These are phyloP conservation scores for Mycocentrospora acerina DNA, from an alignment of 2,329 filamentous ascomycete species.

Conservation along the genomic window DNA sequence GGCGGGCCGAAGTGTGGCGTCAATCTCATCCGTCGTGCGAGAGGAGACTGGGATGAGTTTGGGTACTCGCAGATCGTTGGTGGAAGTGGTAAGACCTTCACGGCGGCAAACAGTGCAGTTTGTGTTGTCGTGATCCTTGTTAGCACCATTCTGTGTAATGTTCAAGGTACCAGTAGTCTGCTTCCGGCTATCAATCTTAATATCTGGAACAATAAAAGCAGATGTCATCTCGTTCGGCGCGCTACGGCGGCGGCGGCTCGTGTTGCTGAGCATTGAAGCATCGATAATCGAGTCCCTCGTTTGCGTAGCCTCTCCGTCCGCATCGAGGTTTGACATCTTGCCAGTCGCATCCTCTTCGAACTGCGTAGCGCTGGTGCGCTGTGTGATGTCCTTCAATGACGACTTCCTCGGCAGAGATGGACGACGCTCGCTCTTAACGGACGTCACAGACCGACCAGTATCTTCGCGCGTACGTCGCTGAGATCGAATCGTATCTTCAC, in stretches of 20 bases:
- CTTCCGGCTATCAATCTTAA: constrained; percentile 51
- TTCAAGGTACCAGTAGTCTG: constrained; percentile 22
- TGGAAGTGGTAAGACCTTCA: constrained; percentile 35
- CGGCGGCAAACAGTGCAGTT: constrained; percentile 61
- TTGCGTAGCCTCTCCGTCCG: constrained; percentile 29
- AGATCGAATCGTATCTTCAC: constrained; percentile 43
- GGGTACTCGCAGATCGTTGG: constrained; percentile 45
- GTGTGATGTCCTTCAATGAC: constrained; percentile 55
- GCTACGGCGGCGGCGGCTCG: constrained; percentile 53
- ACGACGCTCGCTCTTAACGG: constrained; percentile 42
- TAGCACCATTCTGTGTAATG: constrained; percentile 17
- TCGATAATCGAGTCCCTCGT: constrained; percentile 32
- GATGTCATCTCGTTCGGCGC: constrained; percentile 60
- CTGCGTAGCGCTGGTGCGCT: constrained; percentile 30
- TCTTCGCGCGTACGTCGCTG: constrained; percentile 43
- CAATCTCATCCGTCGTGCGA: constrained; percentile 55
- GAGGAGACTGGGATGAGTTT: constrained; percentile 54
- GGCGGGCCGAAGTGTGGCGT: constrained; percentile 61
- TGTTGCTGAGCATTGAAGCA: constrained; percentile 51
- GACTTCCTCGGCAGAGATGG: constrained; percentile 54
- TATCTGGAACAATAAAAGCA: constrained; percentile 65
- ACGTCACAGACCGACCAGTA: constrained; percentile 41
- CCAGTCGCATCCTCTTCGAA: constrained; percentile 41
- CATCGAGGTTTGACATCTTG: constrained; percentile 30
- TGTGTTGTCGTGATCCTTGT: constrained; percentile 53